A percentile compares a stretch with the other conserved stretches of the same genome.
Evolutionary conservation across 805 yeast genomes (phyloP).

Genomic region (Brettanomyces bruxellensis): DNA sequence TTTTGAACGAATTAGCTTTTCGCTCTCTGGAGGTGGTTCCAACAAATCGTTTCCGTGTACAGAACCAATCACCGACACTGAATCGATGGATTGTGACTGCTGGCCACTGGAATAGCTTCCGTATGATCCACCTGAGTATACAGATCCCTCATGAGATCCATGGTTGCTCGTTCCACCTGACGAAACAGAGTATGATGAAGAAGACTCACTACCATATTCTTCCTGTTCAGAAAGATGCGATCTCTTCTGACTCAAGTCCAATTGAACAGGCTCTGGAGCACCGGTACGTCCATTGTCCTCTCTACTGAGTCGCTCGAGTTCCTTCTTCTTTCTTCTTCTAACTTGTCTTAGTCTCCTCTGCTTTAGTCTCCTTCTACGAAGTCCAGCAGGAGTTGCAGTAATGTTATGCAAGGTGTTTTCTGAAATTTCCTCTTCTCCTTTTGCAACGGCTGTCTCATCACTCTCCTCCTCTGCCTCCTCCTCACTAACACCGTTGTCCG

Average conservation of each 20-base stretch:
- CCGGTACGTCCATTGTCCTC: neutral
- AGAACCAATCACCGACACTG: neutral
- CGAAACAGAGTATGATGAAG: neutral
- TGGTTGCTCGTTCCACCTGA: neutral
- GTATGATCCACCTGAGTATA: too few species aligned
- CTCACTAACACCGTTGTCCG: slow-evolving; percentile 8
- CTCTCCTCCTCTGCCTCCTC: slow-evolving; percentile 14
- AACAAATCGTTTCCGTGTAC: neutral
- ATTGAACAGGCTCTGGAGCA: slow-evolving; percentile 17
- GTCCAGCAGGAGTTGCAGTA: slow-evolving; percentile 43
- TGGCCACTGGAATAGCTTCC: too few species aligned
- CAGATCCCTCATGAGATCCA: neutral
- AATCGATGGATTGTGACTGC: too few species aligned
- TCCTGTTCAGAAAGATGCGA: neutral
- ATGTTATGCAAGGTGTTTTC: neutral
- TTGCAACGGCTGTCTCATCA: slow-evolving; percentile 7
- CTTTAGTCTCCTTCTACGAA: slow-evolving; percentile 41
- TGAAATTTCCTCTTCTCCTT: slow-evolving; percentile 1
- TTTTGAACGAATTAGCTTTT: neutral
- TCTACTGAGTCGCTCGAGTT: too few species aligned
- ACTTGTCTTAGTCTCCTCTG: slow-evolving; percentile 8
- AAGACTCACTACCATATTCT: neutral
- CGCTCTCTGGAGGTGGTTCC: neutral
- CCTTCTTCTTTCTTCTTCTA: neutral
- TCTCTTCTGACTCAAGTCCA: slow-evolving; percentile 4